phyloP scores from a whole-genome alignment of 768 basidiomycete genomes.

The Pleurotus tuber-regium region DNA sequence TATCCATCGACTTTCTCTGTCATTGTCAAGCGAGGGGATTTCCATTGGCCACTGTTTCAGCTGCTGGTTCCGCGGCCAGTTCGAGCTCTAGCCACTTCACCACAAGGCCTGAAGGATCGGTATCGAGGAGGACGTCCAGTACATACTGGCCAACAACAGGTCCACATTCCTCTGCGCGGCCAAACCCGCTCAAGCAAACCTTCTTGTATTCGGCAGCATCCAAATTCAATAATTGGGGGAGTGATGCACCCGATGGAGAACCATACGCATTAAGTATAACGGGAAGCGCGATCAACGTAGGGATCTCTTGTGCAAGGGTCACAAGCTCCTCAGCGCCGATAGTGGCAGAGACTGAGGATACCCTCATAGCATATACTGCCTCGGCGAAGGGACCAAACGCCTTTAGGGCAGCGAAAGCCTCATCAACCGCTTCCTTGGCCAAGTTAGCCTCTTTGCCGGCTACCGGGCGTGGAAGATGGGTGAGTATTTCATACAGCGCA shows the following conservation, averaged over 20 bases:
- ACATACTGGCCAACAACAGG: slow-evolving; percentile 55
- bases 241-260: slow-evolving; percentile 29
- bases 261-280: slow-evolving; percentile 55
- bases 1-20: slow-evolving; percentile 9
- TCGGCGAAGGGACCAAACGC: slow-evolving; percentile 59
- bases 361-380: slow-evolving; percentile 29
- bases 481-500: slow-evolving; percentile 59
- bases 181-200: slow-evolving; percentile 71
- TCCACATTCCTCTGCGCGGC: slow-evolving; percentile 74
- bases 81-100: slow-evolving; percentile 52
- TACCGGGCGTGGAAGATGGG: slow-evolving; percentile 57
- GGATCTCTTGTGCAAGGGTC: slow-evolving; percentile 57
- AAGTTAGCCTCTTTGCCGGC: slow-evolving; percentile 47
- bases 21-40: slow-evolving; percentile 10
- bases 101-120: slow-evolving; percentile 26
- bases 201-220: slow-evolving; percentile 63
- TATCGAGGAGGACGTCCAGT: slow-evolving; percentile 42
- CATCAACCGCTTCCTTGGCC: slow-evolving; percentile 80
- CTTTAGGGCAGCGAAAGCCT: slow-evolving; percentile 66
- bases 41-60: slow-evolving; percentile 10
- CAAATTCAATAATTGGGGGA: slow-evolving; percentile 56
- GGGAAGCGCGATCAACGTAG: slow-evolving; percentile 73
- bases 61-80: slow-evolving; percentile 22
- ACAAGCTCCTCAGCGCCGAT: slow-evolving; percentile 44
- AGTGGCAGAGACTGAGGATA: slow-evolving; percentile 18